These are phyloP conservation scores for Talaromyces trachyspermus DNA, from an alignment of 495 filamentous ascomycete genomes.

Conservation along the genomic window DNA sequence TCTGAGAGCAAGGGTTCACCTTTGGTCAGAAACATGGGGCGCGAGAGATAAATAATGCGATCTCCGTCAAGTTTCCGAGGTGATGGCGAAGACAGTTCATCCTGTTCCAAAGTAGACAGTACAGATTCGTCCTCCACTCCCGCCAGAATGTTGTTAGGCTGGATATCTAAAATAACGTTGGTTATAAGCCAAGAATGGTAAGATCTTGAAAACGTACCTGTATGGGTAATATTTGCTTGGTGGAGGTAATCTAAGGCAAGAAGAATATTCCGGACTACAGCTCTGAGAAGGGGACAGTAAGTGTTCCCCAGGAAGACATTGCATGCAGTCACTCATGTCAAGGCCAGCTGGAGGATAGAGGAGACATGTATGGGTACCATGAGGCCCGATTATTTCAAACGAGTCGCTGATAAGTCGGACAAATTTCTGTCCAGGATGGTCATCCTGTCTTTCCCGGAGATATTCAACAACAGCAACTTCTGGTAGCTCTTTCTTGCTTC, in stretches of 20 bases:
- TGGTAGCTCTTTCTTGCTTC: slow-evolving; percentile 11
- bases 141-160: slow-evolving; percentile 22
- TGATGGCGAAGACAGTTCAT: slow-evolving; percentile 10
- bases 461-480: slow-evolving; percentile 30
- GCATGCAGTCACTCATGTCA: slow-evolving; percentile 20
- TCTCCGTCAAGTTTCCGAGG: slow-evolving; percentile 17
- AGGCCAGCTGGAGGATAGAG: slow-evolving; percentile 36
- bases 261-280: slow-evolving; percentile 25
- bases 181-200: neutral
- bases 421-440: slow-evolving; percentile 23
- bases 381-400: slow-evolving; percentile 29
- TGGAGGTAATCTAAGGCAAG: slow-evolving; percentile 39
- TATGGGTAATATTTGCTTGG: slow-evolving; percentile 34
- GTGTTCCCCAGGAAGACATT: slow-evolving; percentile 8
- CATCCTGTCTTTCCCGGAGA: slow-evolving; percentile 13
- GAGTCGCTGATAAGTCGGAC: slow-evolving; percentile 32
- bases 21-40: slow-evolving; percentile 12
- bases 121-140: slow-evolving; percentile 17
- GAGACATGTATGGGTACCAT: slow-evolving; percentile 37
- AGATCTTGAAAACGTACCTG: slow-evolving; percentile 22
- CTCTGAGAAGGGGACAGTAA: slow-evolving; percentile 14
- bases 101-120: slow-evolving; percentile 16
- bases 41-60: slow-evolving; percentile 17
- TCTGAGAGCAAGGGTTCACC: slow-evolving; percentile 8
- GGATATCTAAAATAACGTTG: slow-evolving; percentile 16